phyloP scores from a whole-genome alignment of 495 filamentous ascomycete genomes.

The Aspergillus kassunensis region DNA sequence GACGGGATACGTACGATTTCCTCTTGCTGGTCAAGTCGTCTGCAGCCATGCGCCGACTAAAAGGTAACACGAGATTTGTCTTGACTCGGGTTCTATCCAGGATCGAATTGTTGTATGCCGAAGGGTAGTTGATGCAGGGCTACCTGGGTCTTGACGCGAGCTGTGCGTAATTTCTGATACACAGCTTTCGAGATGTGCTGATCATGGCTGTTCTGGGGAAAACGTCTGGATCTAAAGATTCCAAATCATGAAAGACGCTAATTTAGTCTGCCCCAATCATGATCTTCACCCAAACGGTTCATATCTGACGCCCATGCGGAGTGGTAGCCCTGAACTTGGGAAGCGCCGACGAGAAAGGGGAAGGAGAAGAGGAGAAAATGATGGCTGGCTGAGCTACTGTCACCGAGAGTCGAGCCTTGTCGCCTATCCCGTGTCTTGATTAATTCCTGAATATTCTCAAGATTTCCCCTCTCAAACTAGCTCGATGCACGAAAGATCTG shows the following conservation, averaged over 20 bases:
- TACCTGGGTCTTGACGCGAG: neutral
- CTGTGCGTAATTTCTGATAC: neutral
- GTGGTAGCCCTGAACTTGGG: too few species aligned
- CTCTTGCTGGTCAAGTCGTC: neutral
- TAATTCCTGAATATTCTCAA: too few species aligned
- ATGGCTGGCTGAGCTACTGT: neutral
- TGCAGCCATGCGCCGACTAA: neutral
- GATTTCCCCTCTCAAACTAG: neutral
- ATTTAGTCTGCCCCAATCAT: conserved; percentile 20
- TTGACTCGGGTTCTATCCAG: conserved; percentile 4
- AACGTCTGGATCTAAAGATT: conserved; percentile 21
- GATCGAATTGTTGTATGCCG: neutral
- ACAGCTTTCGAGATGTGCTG: too few species aligned
- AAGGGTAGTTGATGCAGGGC: neutral
- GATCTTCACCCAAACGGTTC: conserved; percentile 22
- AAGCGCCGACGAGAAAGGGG: conserved; percentile 4
- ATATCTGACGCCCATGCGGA: too few species aligned
- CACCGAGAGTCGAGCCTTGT: too few species aligned
- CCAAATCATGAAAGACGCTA: conserved; percentile 20
- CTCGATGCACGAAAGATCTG: conserved; percentile 6
- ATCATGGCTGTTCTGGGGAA: conserved; percentile 17
- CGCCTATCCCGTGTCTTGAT: too few species aligned
- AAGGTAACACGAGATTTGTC: conserved; percentile 1
- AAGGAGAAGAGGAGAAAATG: conserved; percentile 4
- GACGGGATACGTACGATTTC: neutral